Conservation (phyloP, 208 protist species). For the Crithidia brevicula region DNA sequence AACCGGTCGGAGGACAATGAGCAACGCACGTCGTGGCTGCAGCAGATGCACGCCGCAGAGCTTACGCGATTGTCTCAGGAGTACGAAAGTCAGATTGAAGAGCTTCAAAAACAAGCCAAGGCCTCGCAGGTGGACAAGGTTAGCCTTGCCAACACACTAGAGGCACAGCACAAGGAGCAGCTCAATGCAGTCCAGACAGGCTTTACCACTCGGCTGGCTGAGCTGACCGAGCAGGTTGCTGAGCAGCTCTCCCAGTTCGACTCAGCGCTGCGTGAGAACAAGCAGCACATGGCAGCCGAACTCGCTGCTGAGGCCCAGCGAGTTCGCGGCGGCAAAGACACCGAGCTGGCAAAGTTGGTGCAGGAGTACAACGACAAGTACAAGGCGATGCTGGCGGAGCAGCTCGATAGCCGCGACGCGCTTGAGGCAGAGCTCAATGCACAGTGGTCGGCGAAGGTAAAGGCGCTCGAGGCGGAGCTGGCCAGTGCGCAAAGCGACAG, state of each 20-base stretch:
- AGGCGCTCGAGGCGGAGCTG: conserved; percentile 39
- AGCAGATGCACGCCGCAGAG: conserved; percentile 81
- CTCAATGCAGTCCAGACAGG: conserved; percentile 47
- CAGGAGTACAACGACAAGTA: conserved; percentile 94
- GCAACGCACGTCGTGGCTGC: conserved; percentile 67
- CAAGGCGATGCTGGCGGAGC: conserved; percentile 92
- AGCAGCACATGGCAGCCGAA: conserved; percentile 29
- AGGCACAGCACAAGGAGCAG: conserved; percentile 32
- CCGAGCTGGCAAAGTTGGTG: conserved; percentile 76
- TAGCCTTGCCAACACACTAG: conserved; percentile 21
- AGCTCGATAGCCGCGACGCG: conserved; percentile 82
- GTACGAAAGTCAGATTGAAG: conserved; percentile 59
- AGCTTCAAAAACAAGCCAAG: conserved; percentile 29
- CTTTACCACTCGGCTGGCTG: conserved; percentile 43
- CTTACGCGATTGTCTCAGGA: conserved; percentile 80
- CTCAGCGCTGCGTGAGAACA: conserved; percentile 29
- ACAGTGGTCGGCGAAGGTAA: conserved; percentile 48
- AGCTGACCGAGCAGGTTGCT: conserved; percentile 28
- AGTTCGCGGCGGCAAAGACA: conserved; percentile 56
- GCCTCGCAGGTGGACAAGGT: conserved; percentile 34
- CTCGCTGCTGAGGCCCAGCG: conserved; percentile 44
- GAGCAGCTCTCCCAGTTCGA: conserved; percentile 56
- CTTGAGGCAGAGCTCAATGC: conserved; percentile 58
- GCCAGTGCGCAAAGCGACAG: conserved; percentile 19
- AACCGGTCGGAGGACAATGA: conserved; percentile 95